Percentiles rank a stretch among this genome's conserved stretches.
Evolutionary conservation across 2,329 filamentous ascomycete genomes (phyloP).

Genomic region (Xylariaceae sp.): DNA sequence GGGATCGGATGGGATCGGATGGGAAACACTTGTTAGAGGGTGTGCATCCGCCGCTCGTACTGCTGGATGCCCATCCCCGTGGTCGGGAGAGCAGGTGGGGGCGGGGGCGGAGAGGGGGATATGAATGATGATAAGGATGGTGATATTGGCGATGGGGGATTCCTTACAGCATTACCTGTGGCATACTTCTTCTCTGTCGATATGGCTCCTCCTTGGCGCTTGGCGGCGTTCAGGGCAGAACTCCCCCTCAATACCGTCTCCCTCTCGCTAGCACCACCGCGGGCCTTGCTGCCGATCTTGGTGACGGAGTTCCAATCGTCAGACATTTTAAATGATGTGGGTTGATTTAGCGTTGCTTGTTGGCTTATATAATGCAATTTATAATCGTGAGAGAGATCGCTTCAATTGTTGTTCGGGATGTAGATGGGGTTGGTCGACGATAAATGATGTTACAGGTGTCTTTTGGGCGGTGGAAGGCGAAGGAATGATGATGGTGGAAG

Average conservation of each 20-base stretch:
- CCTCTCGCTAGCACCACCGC: conserved; percentile 66
- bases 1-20: neutral
- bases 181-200: conserved; percentile 90
- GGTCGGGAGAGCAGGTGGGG: neutral
- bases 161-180: conserved; percentile 76
- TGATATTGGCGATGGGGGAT: neutral
- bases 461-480: conserved; percentile 35
- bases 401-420: neutral
- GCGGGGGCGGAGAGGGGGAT: neutral
- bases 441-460: conserved; percentile 15
- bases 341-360: conserved; percentile 32
- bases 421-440: conserved; percentile 5
- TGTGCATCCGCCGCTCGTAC: neutral
- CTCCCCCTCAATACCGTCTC: conserved; percentile 91
- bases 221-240: conserved; percentile 82
- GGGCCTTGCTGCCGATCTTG: conserved; percentile 89
- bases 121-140: neutral
- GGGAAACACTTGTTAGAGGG: no score
- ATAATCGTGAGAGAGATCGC: neutral
- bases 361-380: neutral
- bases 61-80: neutral
- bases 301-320: conserved; percentile 86
- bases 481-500: conserved; percentile 35
- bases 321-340: conserved; percentile 59
- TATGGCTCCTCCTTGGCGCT: conserved; percentile 75